Evolutionary conservation across 306 rosid species (phyloP), one percentile per base, ranked within the genome.

Genomic region (Cicer cuneatum): DNA sequence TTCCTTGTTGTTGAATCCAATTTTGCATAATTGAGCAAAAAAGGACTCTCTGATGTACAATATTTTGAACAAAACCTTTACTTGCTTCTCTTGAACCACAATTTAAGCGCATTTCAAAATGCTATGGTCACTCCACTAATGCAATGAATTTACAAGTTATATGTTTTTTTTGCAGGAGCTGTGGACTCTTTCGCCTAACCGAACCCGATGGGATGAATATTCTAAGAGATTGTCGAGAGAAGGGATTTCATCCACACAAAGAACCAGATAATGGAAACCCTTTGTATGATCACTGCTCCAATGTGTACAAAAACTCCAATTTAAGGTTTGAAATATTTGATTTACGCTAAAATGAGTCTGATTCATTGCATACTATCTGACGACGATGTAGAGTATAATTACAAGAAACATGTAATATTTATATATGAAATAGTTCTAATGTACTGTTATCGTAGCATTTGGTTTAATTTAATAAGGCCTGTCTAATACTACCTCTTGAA

Each of bases 241-340:
- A 13, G 7, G 98, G 90, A 73, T 89, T 90, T 81, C 98, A 92
- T 82, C 64, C 88, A 21, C 91, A 90, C 86, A 54, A 64, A 42
- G 94, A 90, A 45, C 83, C 89, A 29, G 83, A 80, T 13, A 86
- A 83, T 72, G 91, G 91, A n/a, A 82, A 63, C 69, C 85, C 88
- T 53, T 60, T 90, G 64, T 93, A 87, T 47, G 90, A 81, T 73
- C 85, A 80, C 61, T 93, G 93, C 85, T 72, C 86, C 78, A 86
- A 89, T 75, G 91, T 93, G 64, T 89, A 90, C 86, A 86, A 66
- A 73, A 90, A 87, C 76, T 79, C 93, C 62, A 86, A 90, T 76
- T 75, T 93, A 77, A 84, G 95, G 86, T 93, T 90, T 80, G 97
- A 90, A 85, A 89, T 93, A 67, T 85, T 87, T 56, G 94, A 90